Base-by-base conservation (phyloP, 768 basidiomycete genomes). In the Xerocomellus intermedius region DNA sequence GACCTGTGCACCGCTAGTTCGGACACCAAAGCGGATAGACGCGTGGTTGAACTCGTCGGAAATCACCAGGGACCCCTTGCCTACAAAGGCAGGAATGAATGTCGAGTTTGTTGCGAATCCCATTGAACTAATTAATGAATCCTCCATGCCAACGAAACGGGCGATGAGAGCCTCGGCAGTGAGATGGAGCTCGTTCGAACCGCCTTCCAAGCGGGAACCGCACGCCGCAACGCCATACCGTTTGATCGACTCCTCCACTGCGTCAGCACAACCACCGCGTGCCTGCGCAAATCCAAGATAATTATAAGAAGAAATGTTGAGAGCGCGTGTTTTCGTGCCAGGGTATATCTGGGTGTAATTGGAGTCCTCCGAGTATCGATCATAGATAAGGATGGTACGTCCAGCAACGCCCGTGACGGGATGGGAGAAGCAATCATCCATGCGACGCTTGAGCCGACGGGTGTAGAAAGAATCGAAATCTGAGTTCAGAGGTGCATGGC, bases 391-490 rank as follows among this genome's bases (percentile, higher is more conserved):
- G 66, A 97, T 91, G 24, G 95, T 95, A 45, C 97, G 92, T 5
- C 95, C 96, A 5, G 97, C 92, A 30, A 98, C 96, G 33, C 94
- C 93, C 0, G 96, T 97, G 50, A 91, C 83, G 16, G 96, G 96
- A 54, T 91, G 85, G 2, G 87, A 84, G 75, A 98, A 98, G 67
- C 94, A 96, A 68, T 98, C 94, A 64, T 97, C 94, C 75, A 98
- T 87, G 51, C 96, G 92, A 12, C 81, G 79, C 71, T 98, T 98
- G 60, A 98, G 83, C 4, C 95, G 88, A 48, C 96, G 92, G 56
- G 95, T 96, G 79, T 98, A 98, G 77, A 98, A 99, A 7, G 97
- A 98, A 72, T 98, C 96, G 62, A 98, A 98, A 71, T 98, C 97
- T 9, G 94, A 97, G 74, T 94, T 96, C 56, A 98, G 80, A 6